These are phyloP conservation scores for Cutaneotrichosporon spelunceum DNA, from an alignment of 1,284 basidiomycete genomes.

Conservation along the genomic window DNA sequence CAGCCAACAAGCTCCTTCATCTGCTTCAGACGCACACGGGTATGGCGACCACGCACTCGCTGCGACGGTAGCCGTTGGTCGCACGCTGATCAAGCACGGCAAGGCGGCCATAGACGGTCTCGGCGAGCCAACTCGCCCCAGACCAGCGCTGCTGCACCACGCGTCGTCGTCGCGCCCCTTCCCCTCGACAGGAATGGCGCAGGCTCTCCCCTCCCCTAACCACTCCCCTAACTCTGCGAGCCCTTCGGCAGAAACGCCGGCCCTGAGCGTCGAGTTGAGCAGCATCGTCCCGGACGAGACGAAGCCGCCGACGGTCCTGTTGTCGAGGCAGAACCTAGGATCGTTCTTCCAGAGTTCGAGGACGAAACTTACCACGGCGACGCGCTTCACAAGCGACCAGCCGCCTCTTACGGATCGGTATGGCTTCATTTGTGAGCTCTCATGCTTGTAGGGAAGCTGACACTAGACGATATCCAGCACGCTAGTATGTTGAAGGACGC, in stretches of 20 bases:
- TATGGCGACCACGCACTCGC: slow-evolving; percentile 39
- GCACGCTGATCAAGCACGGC: slow-evolving; percentile 37
- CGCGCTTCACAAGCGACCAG: slow-evolving; percentile 60
- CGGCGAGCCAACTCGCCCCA: slow-evolving; percentile 11
- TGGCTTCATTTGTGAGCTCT: slow-evolving; percentile 77
- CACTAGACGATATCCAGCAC: slow-evolving; percentile 74
- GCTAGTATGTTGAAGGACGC: slow-evolving; percentile 69
- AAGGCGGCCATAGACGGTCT: slow-evolving; percentile 33
- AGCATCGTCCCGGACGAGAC: slow-evolving; percentile 80
- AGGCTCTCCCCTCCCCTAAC: slow-evolving; percentile 27
- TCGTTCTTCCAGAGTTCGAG: slow-evolving; percentile 40
- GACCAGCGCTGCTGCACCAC: slow-evolving; percentile 50
- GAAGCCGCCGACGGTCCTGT: slow-evolving; percentile 68
- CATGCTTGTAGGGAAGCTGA: slow-evolving; percentile 45
- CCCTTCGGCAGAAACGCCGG: slow-evolving; percentile 29
- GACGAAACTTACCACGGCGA: slow-evolving; percentile 45
- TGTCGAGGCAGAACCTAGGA: slow-evolving; percentile 45
- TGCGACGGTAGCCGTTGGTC: slow-evolving; percentile 37
- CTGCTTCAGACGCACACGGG: slow-evolving; percentile 30
- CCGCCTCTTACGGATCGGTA: slow-evolving; percentile 80
- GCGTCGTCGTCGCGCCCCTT: slow-evolving; percentile 38
- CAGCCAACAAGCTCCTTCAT: slow-evolving; percentile 29
- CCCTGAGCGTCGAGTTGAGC: slow-evolving; percentile 70
- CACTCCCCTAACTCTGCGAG: slow-evolving; percentile 13
- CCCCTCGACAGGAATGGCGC: slow-evolving; percentile 31